Evolutionary conservation across 805 yeast species (phyloP).

Genomic region (Pichia kluyveri): DNA sequence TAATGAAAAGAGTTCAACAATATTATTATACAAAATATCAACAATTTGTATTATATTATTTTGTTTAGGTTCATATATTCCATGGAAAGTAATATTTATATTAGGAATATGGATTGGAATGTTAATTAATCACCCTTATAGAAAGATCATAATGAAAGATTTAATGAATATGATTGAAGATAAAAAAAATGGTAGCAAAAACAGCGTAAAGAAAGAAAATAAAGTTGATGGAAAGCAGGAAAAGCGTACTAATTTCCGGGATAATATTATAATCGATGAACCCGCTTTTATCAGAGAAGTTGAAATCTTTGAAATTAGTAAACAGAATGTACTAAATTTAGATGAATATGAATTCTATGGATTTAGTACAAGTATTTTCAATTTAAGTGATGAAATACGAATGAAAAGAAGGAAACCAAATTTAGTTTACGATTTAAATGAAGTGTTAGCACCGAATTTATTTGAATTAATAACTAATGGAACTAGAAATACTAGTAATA

Average conservation of each 20-base stretch:
- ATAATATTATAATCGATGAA: slow-evolving; percentile 50
- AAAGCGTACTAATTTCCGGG: too few relatives aligned
- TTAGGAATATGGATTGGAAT: slow-evolving; percentile 48
- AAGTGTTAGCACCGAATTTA: background rate
- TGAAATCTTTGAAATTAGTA: slow-evolving; percentile 71
- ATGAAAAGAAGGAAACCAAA: slow-evolving; percentile 49
- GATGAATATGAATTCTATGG: slow-evolving; percentile 53
- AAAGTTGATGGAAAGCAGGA: too few relatives aligned
- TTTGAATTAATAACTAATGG: background rate
- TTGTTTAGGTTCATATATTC: slow-evolving; percentile 42
- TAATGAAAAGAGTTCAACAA: slow-evolving; percentile 60
- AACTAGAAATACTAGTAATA: too few relatives aligned
- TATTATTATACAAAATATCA: slow-evolving; percentile 38
- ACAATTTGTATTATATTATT: slow-evolving; percentile 33
- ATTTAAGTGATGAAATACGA: slow-evolving; percentile 1
- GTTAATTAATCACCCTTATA: slow-evolving; percentile 49
- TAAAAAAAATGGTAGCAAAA: background rate
- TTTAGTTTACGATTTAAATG: background rate
- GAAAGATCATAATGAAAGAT: slow-evolving; percentile 13
- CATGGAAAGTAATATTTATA: slow-evolving; percentile 56
- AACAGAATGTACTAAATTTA: slow-evolving; percentile 46
- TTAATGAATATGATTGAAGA: background rate
- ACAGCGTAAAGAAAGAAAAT: background rate
- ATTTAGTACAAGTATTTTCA: slow-evolving; percentile 50
- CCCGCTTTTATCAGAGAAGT: slow-evolving; percentile 51